These are phyloP conservation scores for Candida boidinii DNA, from an alignment of 805 yeast genomes.

Conservation along the genomic window DNA sequence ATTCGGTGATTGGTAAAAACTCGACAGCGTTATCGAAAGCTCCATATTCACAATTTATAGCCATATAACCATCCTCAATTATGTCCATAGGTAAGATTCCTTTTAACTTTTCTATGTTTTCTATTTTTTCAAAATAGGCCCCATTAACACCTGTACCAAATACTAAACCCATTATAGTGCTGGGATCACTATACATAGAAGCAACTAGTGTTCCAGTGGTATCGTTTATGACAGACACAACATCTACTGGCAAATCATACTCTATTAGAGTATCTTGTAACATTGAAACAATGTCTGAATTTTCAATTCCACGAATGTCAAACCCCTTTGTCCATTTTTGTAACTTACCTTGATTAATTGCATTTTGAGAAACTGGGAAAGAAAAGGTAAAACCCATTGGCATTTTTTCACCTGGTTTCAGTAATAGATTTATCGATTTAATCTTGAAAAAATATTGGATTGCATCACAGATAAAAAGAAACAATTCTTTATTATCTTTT, in stretches of 20 bases:
- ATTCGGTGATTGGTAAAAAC: slow-evolving; percentile 83
- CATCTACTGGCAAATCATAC: slow-evolving; percentile 65
- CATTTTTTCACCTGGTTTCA: slow-evolving; percentile 50
- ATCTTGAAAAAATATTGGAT: slow-evolving; percentile 61
- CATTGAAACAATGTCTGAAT: slow-evolving; percentile 89
- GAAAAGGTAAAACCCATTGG: slow-evolving; percentile 95
- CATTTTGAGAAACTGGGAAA: slow-evolving; percentile 78
- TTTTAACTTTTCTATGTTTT: slow-evolving; percentile 71
- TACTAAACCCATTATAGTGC: slow-evolving; percentile 88
- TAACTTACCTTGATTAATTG: slow-evolving; percentile 77
- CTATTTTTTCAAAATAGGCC: slow-evolving; percentile 78
- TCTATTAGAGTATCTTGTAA: slow-evolving; percentile 66
- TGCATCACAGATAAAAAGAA: slow-evolving; percentile 80
- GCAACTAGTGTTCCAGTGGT: slow-evolving; percentile 97
- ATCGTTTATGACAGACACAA: slow-evolving; percentile 91
- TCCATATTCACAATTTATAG: slow-evolving; percentile 97
- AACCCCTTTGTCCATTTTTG: slow-evolving; percentile 98
- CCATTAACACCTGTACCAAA: slow-evolving; percentile 98
- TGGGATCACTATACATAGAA: slow-evolving; percentile 83
- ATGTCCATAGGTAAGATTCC: slow-evolving; percentile 63
- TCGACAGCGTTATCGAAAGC: slow-evolving; percentile 88
- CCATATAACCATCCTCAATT: slow-evolving; percentile 61
- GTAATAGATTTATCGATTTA: slow-evolving; percentile 60
- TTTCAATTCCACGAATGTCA: slow-evolving; percentile 89
- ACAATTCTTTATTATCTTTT: slow-evolving; percentile 55